Base-by-base conservation (phyloP, 306 rosid species). In the Chamaecrista fasciculata region DNA sequence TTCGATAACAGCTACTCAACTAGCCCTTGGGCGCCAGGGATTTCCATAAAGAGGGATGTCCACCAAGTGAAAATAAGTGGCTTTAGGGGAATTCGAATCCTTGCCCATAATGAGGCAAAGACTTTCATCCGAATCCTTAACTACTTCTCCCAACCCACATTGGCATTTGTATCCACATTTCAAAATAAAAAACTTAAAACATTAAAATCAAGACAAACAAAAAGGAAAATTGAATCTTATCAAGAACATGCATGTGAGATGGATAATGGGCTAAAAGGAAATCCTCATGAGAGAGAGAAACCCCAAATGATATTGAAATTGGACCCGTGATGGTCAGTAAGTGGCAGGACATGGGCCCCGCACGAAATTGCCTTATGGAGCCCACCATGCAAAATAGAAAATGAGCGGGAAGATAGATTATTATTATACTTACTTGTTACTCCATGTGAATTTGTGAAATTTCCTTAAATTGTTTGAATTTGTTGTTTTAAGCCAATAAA, bases 391-490 rank as follows among this genome's bases (percentile, higher is more conserved):
- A 39, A 25, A 15, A 6, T 11, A 21, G 50, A 15, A 12, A 25
- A 67, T 46, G 11, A 11, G 23, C 40, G 62, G 48, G 43, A 36
- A 53, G 2, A 33, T 16, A 19, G 2, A 33, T 4, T 33, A 33
- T 5, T 2, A n/a, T n/a, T n/a, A n/a, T n/a, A 2, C 11, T 3
- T 2, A 2, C 16, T 11, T 19, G 19, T 33, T 19, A 16, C 65
- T 61, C 70, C 69, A 73, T 50, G 29, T 24, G 79, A 78, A 67
- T 64, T 63, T 83, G 37, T 24, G 79, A 78, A 67, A 68, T 63
- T 83, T 83, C 79, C 28, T 11, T 8, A 25, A 66, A 76, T 50
- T 67, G 61, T 76, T 64, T 39, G 33, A 51, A 24, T 36, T 62
- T 49, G 29, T 70, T 67, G 46, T 73, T 34, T 50, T 1, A n/a